Conservation (phyloP, 2,329 filamentous ascomycete species). For the Pseudogymnoascus sp. region DNA sequence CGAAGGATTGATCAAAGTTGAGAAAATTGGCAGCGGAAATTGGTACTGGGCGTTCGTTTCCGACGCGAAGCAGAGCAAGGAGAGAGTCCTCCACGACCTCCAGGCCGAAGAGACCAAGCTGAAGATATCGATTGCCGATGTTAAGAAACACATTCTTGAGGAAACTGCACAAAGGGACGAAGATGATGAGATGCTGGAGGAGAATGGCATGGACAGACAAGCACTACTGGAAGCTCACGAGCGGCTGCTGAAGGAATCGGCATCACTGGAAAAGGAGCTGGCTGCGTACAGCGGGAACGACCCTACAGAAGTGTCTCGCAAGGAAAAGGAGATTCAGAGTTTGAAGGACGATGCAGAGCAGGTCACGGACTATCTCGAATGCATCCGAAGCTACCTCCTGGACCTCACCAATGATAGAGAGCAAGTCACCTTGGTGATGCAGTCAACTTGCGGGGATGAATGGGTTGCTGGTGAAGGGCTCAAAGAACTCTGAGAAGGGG, state of each 20-base stretch:
- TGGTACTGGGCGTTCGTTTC: constrained; percentile 65
- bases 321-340: constrained; percentile 24
- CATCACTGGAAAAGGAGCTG: constrained; percentile 26
- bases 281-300: constrained; percentile 27
- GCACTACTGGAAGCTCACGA: constrained; percentile 24
- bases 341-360: constrained; percentile 23
- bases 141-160: constrained; percentile 29
- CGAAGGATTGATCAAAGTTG: constrained; percentile 54
- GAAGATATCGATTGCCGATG: constrained; percentile 27
- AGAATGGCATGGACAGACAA: constrained; percentile 22
- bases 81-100: constrained; percentile 31
- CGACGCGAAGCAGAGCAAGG: constrained; percentile 44
- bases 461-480: constrained; percentile 41
- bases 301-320: constrained; percentile 24
- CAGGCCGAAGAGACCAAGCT: constrained; percentile 31
- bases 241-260: constrained; percentile 23
- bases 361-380: constrained; percentile 29
- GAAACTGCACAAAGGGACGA: constrained; percentile 30
- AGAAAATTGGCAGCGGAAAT: constrained; percentile 65
- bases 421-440: constrained; percentile 30
- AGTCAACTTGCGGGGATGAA: constrained; percentile 39
- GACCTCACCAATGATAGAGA: constrained; percentile 29
- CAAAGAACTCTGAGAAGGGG: constrained; percentile 29
- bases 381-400: constrained; percentile 24
- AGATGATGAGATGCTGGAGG: constrained; percentile 28